These are phyloP conservation scores for Dichomitus squalens DNA, from an alignment of 1,284 basidiomycete genomes.

Conservation along the genomic window DNA sequence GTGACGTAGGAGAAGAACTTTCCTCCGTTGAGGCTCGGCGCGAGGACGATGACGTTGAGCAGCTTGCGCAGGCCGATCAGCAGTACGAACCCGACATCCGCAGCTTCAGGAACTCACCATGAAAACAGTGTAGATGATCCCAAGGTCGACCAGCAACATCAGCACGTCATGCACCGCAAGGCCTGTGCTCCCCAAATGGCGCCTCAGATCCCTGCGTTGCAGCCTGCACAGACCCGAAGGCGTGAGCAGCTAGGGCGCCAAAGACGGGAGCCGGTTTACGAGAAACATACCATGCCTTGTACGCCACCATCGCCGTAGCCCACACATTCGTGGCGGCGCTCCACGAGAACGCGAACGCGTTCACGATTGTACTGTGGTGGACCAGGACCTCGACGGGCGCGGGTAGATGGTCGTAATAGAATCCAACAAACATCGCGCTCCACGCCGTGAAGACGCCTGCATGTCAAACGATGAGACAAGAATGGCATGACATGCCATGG, in stretches of 20 bases:
- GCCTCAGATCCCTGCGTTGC: constrained; percentile 4
- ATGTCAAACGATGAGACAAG: neutral
- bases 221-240: neutral
- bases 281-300: constrained; percentile 6
- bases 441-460: constrained; percentile 12
- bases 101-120: constrained; percentile 1
- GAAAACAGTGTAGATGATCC: constrained; percentile 13
- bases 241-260: neutral
- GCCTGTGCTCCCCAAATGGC: constrained; percentile 2
- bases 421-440: constrained; percentile 13
- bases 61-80: neutral
- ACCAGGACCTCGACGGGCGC: constrained; percentile 2
- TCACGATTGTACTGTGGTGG: constrained; percentile 1
- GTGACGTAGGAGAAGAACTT: constrained; percentile 10
- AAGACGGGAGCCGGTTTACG: neutral
- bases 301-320: constrained; percentile 10
- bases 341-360: constrained; percentile 15
- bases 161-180: constrained; percentile 1
- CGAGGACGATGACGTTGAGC: constrained; percentile 12
- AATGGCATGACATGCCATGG: neutral
- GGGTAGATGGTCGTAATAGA: constrained; percentile 6
- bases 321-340: constrained; percentile 13
- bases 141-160: constrained; percentile 7
- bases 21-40: constrained; percentile 5
- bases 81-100: neutral